A percentile compares a stretch with the other conserved stretches of the same genome.
phyloP scores from a whole-genome alignment of 768 basidiomycete genomes.

The Termitomyces sp. region DNA sequence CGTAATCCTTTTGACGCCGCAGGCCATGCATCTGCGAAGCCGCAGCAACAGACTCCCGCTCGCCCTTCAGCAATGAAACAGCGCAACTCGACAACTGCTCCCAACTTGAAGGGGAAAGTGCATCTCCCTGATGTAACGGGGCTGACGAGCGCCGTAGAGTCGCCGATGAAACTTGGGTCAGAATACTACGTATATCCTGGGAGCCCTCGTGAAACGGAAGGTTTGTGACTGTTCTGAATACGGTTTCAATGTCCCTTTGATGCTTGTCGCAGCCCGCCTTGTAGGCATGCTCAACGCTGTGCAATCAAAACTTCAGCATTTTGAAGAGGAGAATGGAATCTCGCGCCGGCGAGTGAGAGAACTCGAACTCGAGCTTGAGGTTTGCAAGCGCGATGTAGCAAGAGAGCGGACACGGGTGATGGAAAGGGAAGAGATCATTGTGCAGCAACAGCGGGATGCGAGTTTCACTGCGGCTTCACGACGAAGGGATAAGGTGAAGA shows the following conservation, averaged over 20 bases:
- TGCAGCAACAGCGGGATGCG: constrained; percentile 26
- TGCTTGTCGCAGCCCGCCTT: constrained; percentile 43
- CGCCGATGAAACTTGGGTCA: constrained; percentile 54
- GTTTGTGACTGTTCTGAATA: constrained; percentile 26
- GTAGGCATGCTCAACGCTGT: constrained; percentile 55
- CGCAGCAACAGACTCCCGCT: constrained; percentile 15
- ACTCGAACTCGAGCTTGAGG: constrained; percentile 81
- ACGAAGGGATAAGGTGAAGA: constrained; percentile 33
- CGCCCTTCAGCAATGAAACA: constrained; percentile 13
- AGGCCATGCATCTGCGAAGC: constrained; percentile 21
- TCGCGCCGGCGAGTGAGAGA: constrained; percentile 82
- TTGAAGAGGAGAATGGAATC: constrained; percentile 79
- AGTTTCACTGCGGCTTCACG: constrained; percentile 16
- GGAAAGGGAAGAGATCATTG: constrained; percentile 45
- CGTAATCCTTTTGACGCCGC: constrained; percentile 31
- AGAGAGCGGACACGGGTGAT: constrained; percentile 61
- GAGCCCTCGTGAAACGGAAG: constrained; percentile 56
- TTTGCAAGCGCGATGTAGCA: constrained; percentile 72
- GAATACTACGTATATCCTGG: constrained; percentile 46
- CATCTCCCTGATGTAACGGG: constrained; percentile 83
- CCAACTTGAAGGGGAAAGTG: constrained; percentile 27
- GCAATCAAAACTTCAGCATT: constrained; percentile 61
- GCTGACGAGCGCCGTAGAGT: constrained; percentile 69
- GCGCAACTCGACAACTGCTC: constrained; percentile 17
- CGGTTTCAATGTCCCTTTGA: not conserved